Base-by-base conservation (phyloP, 176 grass and related monocot species). In the Paspalum notatum region DNA sequence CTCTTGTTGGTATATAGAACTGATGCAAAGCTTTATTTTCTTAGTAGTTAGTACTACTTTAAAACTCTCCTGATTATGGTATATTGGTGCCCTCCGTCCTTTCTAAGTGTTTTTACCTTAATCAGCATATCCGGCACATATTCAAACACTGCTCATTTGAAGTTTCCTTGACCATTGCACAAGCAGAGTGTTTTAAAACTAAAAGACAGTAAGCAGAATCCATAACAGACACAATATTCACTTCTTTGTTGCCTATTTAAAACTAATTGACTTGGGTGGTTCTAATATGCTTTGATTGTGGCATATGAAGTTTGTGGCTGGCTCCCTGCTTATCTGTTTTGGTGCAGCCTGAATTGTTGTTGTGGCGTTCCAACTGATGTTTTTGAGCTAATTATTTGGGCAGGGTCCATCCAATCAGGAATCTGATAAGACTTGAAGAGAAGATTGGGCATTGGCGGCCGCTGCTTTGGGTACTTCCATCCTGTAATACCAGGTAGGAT, bases 381-480 rank as follows among this genome's bases (percentile, higher is more conserved):
- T 80, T 78, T 51, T 84, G 44, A 56, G 74, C 48, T 18, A n/a
- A 21, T 27, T 82, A 73, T 51, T 62, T 84, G 92, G 95, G 92
- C 95, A 15, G 95, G 92, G 62, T n/a, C n/a, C 92, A 98, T 74
- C 95, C 95, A 85, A 94, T 98, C 71, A 94, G 90, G 76, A 98
- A 94, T 82, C 78, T 98, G 43, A 90, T 98, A n/a, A 85, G 95
- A 98, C 74, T 89, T 98, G 76, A 98, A 94, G 90, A 94, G 95
- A 89, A 84, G 95, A 55, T 68, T 98, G 73, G 89, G 95, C 65
- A 74, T 92, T 15, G 90, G 92, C 32, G 90, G 95, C 8, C 92
- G 90, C 66, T 98, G 92, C 88, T 98, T 94, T 80, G 95, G 95
- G 44, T 98, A 98, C 80, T 92, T 98, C 68, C 95, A 98, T 87